Percentiles rank a stretch among this genome's conserved stretches.
phyloP scores from a whole-genome alignment of 805 yeast genomes.

The Ogataea glucozyma region DNA sequence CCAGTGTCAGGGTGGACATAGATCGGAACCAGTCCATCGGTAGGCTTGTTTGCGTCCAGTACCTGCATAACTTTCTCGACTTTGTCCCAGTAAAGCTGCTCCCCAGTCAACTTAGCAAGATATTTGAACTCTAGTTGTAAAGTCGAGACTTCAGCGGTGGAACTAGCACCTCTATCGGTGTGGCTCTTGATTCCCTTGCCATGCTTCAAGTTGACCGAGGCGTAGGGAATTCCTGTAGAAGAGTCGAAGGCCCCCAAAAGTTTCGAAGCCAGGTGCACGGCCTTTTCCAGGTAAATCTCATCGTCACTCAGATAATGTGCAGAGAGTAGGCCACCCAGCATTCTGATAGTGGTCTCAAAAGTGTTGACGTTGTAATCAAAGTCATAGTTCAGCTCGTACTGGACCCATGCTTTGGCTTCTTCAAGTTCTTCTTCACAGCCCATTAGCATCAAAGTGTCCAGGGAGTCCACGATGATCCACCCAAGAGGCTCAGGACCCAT shows the following conservation, averaged over 20 bases:
- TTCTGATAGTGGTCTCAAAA: slow-evolving; percentile 92
- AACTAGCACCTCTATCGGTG: slow-evolving; percentile 73
- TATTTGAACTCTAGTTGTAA: slow-evolving; percentile 86
- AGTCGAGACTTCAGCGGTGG: slow-evolving; percentile 89
- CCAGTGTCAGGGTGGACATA: slow-evolving; percentile 77
- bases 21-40: slow-evolving; percentile 82
- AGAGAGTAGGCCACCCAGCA: slow-evolving; percentile 90
- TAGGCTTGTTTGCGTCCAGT: slow-evolving; percentile 62
- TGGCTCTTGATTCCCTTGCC: slow-evolving; percentile 62
- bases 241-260: slow-evolving; percentile 69
- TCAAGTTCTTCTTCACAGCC: slow-evolving; percentile 60
- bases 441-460: slow-evolving; percentile 84
- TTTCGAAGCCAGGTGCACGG: slow-evolving; percentile 75
- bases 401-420: slow-evolving; percentile 74
- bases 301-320: slow-evolving; percentile 73
- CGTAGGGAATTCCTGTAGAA: slow-evolving; percentile 69
- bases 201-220: slow-evolving; percentile 70
- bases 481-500: slow-evolving; percentile 86
- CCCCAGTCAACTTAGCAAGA: slow-evolving; percentile 77
- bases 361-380: slow-evolving; percentile 76
- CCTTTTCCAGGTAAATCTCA: slow-evolving; percentile 72
- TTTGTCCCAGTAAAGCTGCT: slow-evolving; percentile 71
- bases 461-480: slow-evolving; percentile 87
- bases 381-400: slow-evolving; percentile 64
- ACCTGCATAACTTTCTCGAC: slow-evolving; percentile 74